Percentiles rank a stretch among this genome's conserved stretches.
Evolutionary conservation across 2,329 filamentous ascomycete species (phyloP).

Genomic region (Venturiaceae sp.): DNA sequence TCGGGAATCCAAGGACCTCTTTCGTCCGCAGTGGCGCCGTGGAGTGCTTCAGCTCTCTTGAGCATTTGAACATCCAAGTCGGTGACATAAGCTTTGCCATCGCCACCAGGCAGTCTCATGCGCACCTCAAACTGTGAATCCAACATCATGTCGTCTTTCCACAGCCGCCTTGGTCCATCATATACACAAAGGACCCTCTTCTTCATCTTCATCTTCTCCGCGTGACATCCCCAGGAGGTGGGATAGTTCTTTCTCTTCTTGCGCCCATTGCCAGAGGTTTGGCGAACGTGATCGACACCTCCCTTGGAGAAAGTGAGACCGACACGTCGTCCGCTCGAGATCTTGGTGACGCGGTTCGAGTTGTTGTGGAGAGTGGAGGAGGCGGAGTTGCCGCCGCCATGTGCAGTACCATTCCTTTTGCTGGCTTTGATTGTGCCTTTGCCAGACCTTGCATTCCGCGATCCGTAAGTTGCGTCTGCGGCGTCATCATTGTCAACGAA

Average conservation of each 20-base stretch:
- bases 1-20: slow-evolving; percentile 76
- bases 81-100: slow-evolving; percentile 65
- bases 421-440: slow-evolving; percentile 38
- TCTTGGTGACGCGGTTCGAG: slow-evolving; percentile 24
- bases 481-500: slow-evolving; percentile 41
- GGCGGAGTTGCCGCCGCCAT: slow-evolving; percentile 23
- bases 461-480: slow-evolving; percentile 42
- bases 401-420: slow-evolving; percentile 18
- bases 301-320: slow-evolving; percentile 72
- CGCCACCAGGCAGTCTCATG: slow-evolving; percentile 55
- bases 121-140: slow-evolving; percentile 91
- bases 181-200: slow-evolving; percentile 93
- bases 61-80: slow-evolving; percentile 89
- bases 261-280: slow-evolving; percentile 49
- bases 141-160: slow-evolving; percentile 99
- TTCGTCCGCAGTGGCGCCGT: slow-evolving; percentile 71
- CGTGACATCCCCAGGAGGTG: slow-evolving; percentile 83
- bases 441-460: slow-evolving; percentile 28
- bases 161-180: slow-evolving; percentile 75
- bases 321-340: slow-evolving; percentile 36
- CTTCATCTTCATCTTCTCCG: slow-evolving; percentile 95
- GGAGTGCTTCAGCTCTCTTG: slow-evolving; percentile 77
- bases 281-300: slow-evolving; percentile 41
- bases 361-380: slow-evolving; percentile 25
- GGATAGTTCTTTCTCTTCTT: slow-evolving; percentile 94